Conservation (phyloP, 768 basidiomycete species). For the Rhizopogon salebrosus region DNA sequence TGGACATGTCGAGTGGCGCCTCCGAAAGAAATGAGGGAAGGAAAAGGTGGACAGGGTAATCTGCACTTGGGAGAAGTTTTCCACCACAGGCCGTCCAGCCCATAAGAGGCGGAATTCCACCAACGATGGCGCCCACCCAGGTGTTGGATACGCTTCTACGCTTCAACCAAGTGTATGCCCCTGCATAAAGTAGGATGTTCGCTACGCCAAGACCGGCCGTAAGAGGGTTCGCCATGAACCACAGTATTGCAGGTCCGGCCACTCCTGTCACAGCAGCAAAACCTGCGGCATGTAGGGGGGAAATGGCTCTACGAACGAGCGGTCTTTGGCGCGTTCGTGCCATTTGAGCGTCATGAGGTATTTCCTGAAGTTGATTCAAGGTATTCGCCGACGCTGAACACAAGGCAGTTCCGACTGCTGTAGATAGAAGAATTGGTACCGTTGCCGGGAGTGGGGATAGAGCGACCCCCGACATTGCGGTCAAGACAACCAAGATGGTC, state of each 20-base stretch:
- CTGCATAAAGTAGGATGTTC: slow-evolving; percentile 89
- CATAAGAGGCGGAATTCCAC: slow-evolving; percentile 91
- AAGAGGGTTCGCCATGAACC: slow-evolving; percentile 78
- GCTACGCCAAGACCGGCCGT: slow-evolving; percentile 78
- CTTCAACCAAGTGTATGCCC: slow-evolving; percentile 90
- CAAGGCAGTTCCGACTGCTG: slow-evolving; percentile 84
- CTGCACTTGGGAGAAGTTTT: slow-evolving; percentile 57
- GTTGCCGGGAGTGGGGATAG: slow-evolving; percentile 85
- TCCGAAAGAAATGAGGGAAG: slow-evolving; percentile 55
- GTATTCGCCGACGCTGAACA: slow-evolving; percentile 93
- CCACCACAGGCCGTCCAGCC: slow-evolving; percentile 97
- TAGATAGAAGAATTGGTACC: slow-evolving; percentile 78
- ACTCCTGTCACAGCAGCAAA: slow-evolving; percentile 78
- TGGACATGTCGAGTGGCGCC: slow-evolving; percentile 35
- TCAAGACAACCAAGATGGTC: slow-evolving; percentile 78
- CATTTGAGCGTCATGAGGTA: slow-evolving; percentile 97
- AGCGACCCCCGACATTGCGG: slow-evolving; percentile 89
- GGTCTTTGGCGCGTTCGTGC: slow-evolving; percentile 83
- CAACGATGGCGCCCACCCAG: slow-evolving; percentile 92
- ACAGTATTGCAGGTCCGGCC: slow-evolving; percentile 73
- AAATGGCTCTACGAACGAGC: slow-evolving; percentile 79
- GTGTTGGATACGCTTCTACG: slow-evolving; percentile 79
- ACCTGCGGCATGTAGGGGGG: slow-evolving; percentile 74
- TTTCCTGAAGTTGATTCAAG: slow-evolving; percentile 91
- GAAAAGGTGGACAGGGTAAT: slow-evolving; percentile 54